These are phyloP conservation scores for Williopsis jadinii DNA, from an alignment of 1,139 yeast species.

Conservation along the genomic window DNA sequence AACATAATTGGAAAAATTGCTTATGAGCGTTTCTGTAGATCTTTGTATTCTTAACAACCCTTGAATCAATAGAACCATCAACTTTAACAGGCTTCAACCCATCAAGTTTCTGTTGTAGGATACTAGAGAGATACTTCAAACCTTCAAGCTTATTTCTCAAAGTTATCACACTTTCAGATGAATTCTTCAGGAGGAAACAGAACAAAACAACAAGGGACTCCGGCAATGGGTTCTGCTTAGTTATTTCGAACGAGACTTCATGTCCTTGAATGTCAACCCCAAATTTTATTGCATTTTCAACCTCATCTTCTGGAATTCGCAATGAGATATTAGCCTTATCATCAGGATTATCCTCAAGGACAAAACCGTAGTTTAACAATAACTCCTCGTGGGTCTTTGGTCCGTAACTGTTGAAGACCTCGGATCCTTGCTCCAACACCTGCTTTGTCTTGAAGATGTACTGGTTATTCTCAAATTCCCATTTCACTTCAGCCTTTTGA, in stretches of 20 bases:
- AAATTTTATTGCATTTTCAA: constrained; percentile 27
- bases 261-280: constrained; percentile 41
- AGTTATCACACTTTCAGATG: constrained; percentile 35
- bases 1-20: constrained; percentile 35
- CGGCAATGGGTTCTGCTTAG: constrained; percentile 34
- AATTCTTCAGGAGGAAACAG: constrained; percentile 40
- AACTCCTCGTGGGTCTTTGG: constrained; percentile 76
- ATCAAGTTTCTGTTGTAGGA: constrained; percentile 41
- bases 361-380: constrained; percentile 57
- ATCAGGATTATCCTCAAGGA: constrained; percentile 48
- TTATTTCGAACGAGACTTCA: constrained; percentile 26
- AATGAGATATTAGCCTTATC: constrained; percentile 58
- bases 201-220: constrained; percentile 42
- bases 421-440: constrained; percentile 30
- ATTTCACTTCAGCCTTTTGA: constrained; percentile 53
- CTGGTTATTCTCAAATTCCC: constrained; percentile 36
- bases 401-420: constrained; percentile 78
- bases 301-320: constrained; percentile 34
- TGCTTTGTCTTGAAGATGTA: constrained; percentile 30
- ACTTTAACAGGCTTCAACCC: constrained; percentile 24
- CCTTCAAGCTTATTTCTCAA: constrained; percentile 56
- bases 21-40: constrained; percentile 40
- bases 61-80: constrained; percentile 7
- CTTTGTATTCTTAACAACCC: constrained; percentile 27
- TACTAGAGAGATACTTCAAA: constrained; percentile 45